These are phyloP conservation scores for Chrysopogon serrulatus DNA, from an alignment of 176 grass and related monocot species.

Conservation along the genomic window DNA sequence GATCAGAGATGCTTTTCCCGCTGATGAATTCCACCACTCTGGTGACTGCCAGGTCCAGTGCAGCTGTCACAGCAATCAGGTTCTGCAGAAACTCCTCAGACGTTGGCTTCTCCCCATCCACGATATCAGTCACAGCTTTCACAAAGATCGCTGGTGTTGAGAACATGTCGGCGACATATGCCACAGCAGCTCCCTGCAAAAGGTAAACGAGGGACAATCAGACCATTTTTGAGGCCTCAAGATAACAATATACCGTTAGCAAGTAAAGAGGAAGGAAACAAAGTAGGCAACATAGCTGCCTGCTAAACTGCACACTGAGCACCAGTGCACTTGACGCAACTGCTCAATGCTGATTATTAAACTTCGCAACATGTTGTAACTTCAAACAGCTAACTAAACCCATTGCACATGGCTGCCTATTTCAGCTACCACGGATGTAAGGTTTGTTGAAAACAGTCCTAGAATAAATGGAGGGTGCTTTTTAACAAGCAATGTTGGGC, in stretches of 20 bases:
- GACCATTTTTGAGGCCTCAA: background rate
- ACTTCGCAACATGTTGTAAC: background rate
- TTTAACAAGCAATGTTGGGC: background rate
- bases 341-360: background rate
- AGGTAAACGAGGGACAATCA: background rate
- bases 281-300: background rate
- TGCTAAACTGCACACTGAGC: background rate
- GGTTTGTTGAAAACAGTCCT: background rate
- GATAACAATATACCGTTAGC: background rate
- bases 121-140: slow-evolving; percentile 90
- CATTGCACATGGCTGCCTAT: background rate
- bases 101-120: slow-evolving; percentile 84
- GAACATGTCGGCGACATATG: slow-evolving; percentile 72
- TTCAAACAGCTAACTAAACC: background rate
- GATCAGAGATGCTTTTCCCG: slow-evolving; percentile 58
- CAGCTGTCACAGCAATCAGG: slow-evolving; percentile 56
- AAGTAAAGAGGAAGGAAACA: background rate
- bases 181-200: slow-evolving; percentile 84
- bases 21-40: slow-evolving; percentile 60
- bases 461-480: background rate
- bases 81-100: slow-evolving; percentile 82
- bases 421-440: background rate
- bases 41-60: slow-evolving; percentile 48
- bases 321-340: background rate
- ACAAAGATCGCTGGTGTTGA: slow-evolving; percentile 73